Base-by-base conservation (phyloP, 306 rosid species). In the Prunus dulcis region DNA sequence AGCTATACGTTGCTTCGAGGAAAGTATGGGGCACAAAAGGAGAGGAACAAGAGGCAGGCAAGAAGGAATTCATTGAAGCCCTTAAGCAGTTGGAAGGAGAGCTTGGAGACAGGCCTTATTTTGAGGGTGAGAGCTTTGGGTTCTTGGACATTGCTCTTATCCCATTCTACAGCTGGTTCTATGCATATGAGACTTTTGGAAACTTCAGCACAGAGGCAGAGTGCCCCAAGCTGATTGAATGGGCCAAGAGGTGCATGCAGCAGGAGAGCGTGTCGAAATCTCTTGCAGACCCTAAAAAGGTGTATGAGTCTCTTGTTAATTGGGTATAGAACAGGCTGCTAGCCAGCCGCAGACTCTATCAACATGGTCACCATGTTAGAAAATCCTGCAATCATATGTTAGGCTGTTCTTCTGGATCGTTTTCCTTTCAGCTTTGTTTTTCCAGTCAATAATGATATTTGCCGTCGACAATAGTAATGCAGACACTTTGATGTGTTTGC, bases 81-180 rank as follows among this genome's bases (percentile, higher is more conserved):
- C 61, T 81, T 22, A 74, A 71, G 69, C 22, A 30, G 56, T 34
- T 81, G n/a, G 81, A 81, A 53, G 81, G 51, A 61, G 81, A 70
- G 78, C 83, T 84, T 45, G 88, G 83, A 13, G 85, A 75, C 12
- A 46, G 71, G 61, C 13, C 67, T 32, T 81, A 74, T 28, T 71
- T 84, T 18, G 69, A 64, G n/a, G 85, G 81, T 3, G 67, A 78
- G 15, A 19, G 1, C 3, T 75, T 81, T 28, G 85, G 79, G 60
- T 11, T 84, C 18, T 25, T 81, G 51, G 88, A 85, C 53, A 41
- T 85, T 25, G 76, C 83, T 3, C 80, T 83, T 2, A 23, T 79
- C 11, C 51, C 76, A 23, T 79, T 79, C 52, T 71, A 45, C 30
- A 19, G 56, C 49, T n/a, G 64, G 73, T 55, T 76, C 57, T 25